Conservation (phyloP, 2,329 filamentous ascomycete species). For the Periconia macrospinosa region DNA sequence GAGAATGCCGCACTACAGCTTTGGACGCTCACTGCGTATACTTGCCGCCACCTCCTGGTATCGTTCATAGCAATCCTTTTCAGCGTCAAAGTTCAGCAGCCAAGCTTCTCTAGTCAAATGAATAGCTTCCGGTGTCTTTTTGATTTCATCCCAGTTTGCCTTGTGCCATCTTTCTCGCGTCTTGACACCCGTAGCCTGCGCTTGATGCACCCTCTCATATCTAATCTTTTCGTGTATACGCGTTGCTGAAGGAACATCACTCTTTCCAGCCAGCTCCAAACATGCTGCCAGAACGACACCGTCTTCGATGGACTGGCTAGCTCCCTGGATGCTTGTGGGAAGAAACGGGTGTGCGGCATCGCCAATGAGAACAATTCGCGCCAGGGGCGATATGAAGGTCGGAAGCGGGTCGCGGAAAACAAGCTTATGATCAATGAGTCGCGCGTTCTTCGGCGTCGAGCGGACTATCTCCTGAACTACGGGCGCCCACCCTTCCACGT, state of each 20-base stretch:
- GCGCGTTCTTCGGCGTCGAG: slow-evolving; percentile 32
- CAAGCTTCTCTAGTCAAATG: slow-evolving; percentile 33
- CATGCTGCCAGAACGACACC: slow-evolving; percentile 31
- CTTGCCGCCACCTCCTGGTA: slow-evolving; percentile 20
- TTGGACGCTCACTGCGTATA: slow-evolving; percentile 12
- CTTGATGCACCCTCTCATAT: slow-evolving; percentile 32
- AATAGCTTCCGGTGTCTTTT: slow-evolving; percentile 29
- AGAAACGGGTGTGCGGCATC: slow-evolving; percentile 59
- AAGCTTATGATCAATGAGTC: slow-evolving; percentile 57
- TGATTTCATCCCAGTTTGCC: slow-evolving; percentile 31
- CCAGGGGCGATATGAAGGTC: slow-evolving; percentile 53
- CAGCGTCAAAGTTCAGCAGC: slow-evolving; percentile 35
- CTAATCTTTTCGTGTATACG: slow-evolving; percentile 36
- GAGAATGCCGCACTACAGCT: slow-evolving; percentile 7
- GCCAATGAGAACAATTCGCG: slow-evolving; percentile 54
- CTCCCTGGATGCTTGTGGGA: slow-evolving; percentile 57
- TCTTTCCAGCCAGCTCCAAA: slow-evolving; percentile 28
- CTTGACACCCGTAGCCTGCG: slow-evolving; percentile 31
- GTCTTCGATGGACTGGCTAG: slow-evolving; percentile 59
- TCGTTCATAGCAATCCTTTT: slow-evolving; percentile 35
- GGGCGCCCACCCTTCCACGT: slow-evolving; percentile 34
- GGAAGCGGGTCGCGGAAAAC: slow-evolving; percentile 57
- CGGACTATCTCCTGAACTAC: slow-evolving; percentile 36
- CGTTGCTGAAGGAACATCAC: slow-evolving; percentile 24
- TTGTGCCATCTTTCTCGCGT: slow-evolving; percentile 35